Evolutionary conservation across 2,329 filamentous ascomycete species (phyloP), one percentile per base, ranked within the genome.

Genomic region (Colletotrichum sp.): DNA sequence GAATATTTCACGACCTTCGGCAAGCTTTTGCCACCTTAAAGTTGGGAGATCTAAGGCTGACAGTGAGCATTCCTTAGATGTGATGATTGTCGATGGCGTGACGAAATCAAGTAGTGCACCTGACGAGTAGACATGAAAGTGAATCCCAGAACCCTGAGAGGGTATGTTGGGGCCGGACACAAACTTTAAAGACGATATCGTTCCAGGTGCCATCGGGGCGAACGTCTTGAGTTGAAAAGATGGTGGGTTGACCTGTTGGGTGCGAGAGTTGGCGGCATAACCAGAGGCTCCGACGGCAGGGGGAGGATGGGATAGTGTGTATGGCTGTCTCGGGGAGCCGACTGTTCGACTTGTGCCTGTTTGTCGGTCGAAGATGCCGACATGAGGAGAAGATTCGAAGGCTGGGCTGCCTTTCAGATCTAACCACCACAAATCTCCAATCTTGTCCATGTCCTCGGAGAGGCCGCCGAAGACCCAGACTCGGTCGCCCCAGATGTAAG

Each of bases 401-500:
- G 96, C 95, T 2, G 96, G 96, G 75, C 92, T 96, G 38, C 95
- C 96, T 83, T 98, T 96, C 66, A 99, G 90, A 85, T 99, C 97
- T 58, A 99, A 88, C 96, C 97, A 99, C 94, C 96, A 98, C 58
- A 99, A 91, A 83, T 99, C 97, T 75, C 95, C 96, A 77, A 94
- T 95, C 80, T 98, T 96, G 86, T 98, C 96, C 95, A 98, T 98
- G 79, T 98, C 96, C 79, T 97, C 95, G 77, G 95, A 97, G 66
- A 99, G 89, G 3, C 97, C 97, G 52, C 97, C 97, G 84, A 98
- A 98, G 8, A 98, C 96, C 96, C 96, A 99, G 38, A 99, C 93
- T 58, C 95, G 92, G 77, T 97, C 96, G 71, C 94, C 89, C 90
- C 96, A 98, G 75, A 99, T 94, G 89, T 96, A 98, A 68, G 95